These are phyloP conservation scores for Eutrema heterophyllum DNA, from an alignment of 345 rosid species.

Conservation along the genomic window DNA sequence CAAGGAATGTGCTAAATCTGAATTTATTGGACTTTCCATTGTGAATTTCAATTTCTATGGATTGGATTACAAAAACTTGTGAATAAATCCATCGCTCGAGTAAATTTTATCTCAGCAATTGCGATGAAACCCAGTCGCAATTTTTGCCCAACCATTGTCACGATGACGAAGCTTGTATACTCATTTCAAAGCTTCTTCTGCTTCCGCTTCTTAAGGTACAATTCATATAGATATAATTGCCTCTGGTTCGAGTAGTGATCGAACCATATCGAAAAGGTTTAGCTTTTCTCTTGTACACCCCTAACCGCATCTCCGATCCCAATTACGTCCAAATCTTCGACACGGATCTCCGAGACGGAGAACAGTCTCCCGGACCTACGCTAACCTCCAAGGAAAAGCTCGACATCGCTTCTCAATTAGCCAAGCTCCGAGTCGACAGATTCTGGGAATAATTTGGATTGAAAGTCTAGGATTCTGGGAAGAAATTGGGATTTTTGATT, in stretches of 20 bases:
- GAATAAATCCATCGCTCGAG: neutral
- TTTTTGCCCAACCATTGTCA: slow-evolving; percentile 36
- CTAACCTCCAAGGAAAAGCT: slow-evolving; percentile 83
- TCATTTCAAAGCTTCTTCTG: slow-evolving; percentile 37
- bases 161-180: slow-evolving; percentile 17
- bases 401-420: slow-evolving; percentile 82
- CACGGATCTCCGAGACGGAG: slow-evolving; percentile 96
- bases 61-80: neutral
- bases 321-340: slow-evolving; percentile 78
- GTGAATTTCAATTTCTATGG: neutral
- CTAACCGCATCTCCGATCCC: slow-evolving; percentile 64
- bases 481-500: too few species aligned
- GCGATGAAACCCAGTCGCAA: slow-evolving; percentile 62
- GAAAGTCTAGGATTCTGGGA: too few species aligned
- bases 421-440: slow-evolving; percentile 85
- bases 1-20: slow-evolving; percentile 9
- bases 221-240: slow-evolving; percentile 22
- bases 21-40: neutral
- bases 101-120: too few species aligned
- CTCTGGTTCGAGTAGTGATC: slow-evolving; percentile 23
- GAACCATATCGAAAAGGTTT: slow-evolving; percentile 26
- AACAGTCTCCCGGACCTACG: slow-evolving; percentile 96
- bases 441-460: too few species aligned
- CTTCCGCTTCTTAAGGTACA: slow-evolving; percentile 44
- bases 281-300: slow-evolving; percentile 38